Conservation (phyloP, 495 filamentous ascomycete species). For the Friedmanniomyces simplex region DNA sequence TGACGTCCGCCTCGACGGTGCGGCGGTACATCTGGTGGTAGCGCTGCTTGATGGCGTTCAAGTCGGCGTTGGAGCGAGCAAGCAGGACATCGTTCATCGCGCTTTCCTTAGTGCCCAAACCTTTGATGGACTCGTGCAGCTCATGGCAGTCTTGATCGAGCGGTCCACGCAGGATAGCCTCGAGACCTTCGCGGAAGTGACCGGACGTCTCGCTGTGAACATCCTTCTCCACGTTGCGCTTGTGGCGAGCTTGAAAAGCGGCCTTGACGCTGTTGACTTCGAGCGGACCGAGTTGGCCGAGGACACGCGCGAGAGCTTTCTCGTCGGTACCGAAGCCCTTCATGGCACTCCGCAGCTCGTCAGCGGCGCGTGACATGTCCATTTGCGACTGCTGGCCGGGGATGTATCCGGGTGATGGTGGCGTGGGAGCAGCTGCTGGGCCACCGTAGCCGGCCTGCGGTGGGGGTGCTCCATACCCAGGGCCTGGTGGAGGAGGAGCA, state of each 20-base stretch:
- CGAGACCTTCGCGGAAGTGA: conserved; percentile 58
- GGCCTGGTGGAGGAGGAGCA: conserved; percentile 6
- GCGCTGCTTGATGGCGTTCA: conserved; percentile 65
- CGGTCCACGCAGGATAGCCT: conserved; percentile 67
- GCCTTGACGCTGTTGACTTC: conserved; percentile 59
- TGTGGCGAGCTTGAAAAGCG: conserved; percentile 51
- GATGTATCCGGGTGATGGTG: conserved; percentile 25
- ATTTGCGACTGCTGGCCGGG: conserved; percentile 18
- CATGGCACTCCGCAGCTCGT: conserved; percentile 68
- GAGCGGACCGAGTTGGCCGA: conserved; percentile 59
- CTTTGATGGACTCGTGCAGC: conserved; percentile 56
- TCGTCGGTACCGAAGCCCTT: conserved; percentile 90
- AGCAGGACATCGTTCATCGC: conserved; percentile 80
- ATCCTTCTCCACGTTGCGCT: conserved; percentile 59
- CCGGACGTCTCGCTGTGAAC: conserved; percentile 66
- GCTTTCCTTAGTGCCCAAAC: conserved; percentile 75
- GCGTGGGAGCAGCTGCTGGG: conserved; percentile 12
- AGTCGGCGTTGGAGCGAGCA: conserved; percentile 70
- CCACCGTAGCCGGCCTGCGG: conserved; percentile 3
- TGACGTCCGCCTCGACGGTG: conserved; percentile 57
- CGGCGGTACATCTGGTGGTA: conserved; percentile 56
- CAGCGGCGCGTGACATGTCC: conserved; percentile 44
- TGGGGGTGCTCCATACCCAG: conserved; percentile 12
- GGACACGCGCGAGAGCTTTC: conserved; percentile 52
- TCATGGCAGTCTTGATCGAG: conserved; percentile 57